Evolutionary conservation across 768 basidiomycete genomes (phyloP).

Genomic region (Favolaschia claudopus): DNA sequence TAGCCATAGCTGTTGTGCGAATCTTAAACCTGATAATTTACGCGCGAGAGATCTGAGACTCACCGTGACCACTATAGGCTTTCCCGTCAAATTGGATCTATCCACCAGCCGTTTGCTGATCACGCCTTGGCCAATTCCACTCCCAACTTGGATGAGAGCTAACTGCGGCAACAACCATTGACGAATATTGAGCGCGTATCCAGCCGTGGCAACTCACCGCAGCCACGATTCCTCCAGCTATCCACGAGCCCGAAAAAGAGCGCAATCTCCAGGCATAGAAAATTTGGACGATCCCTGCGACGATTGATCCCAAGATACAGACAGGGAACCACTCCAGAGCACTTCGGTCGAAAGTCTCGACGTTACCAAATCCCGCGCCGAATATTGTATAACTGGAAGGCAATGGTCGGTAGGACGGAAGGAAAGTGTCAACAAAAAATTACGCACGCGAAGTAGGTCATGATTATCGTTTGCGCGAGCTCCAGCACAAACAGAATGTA

Average conservation of each 20-base stretch:
- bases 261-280: slow-evolving; percentile 40
- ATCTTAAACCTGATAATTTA: background rate
- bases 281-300: slow-evolving; percentile 37
- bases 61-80: slow-evolving; percentile 17
- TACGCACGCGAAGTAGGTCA: slow-evolving; percentile 15
- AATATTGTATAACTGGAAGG: slow-evolving; percentile 15
- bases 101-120: slow-evolving; percentile 7
- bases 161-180: slow-evolving; percentile 14
- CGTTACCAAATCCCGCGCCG: slow-evolving; percentile 19
- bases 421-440: background rate
- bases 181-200: slow-evolving; percentile 17
- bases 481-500: slow-evolving; percentile 11
- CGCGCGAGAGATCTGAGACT: background rate
- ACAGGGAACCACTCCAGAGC: slow-evolving; percentile 26
- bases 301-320: slow-evolving; percentile 9
- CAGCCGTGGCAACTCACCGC: slow-evolving; percentile 36
- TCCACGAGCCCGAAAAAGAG: slow-evolving; percentile 32
- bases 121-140: slow-evolving; percentile 12
- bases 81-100: slow-evolving; percentile 4
- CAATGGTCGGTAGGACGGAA: background rate
- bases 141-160: slow-evolving; percentile 9
- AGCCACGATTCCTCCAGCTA: slow-evolving; percentile 29
- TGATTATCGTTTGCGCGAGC: slow-evolving; percentile 9
- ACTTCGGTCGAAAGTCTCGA: slow-evolving; percentile 23
- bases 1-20: slow-evolving; percentile 38